Base-by-base conservation (phyloP, 306 rosid genomes). In the Quercus berberidifolia region DNA sequence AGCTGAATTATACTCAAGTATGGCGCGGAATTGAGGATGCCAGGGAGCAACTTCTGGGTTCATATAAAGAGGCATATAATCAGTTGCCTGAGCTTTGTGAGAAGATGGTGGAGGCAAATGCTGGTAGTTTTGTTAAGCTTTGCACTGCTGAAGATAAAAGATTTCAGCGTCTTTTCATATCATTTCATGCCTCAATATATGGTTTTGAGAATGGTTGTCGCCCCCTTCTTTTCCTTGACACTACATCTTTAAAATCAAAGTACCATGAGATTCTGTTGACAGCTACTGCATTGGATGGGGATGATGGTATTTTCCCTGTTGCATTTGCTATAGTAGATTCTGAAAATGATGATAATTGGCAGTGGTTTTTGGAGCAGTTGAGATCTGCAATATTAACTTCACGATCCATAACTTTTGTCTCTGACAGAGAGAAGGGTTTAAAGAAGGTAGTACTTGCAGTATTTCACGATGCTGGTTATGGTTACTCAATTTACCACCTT, bases 11-110 rank as follows among this genome's bases (percentile, higher is more conserved):
- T 57, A 80, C 88, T 12, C 90, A 89, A 76, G 88, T 86, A 19
- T 83, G 88, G 90, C 88, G 90, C 52, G 90, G 87, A 26, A 79
- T 86, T 69, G 88, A 77, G 75, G 88, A 89, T 62, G 88, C 90
- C 17, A 75, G 80, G 75, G 84, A 87, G 76, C 88, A 80, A 59
- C 84, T 89, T 76, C 80, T 84, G 58, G 90, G 88, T 73, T 86
- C 88, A 3, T 86, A 82, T 73, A 84, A 78, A 83, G 92, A 88
- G 55, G 85, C 92, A 51, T 88, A 86, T 74, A 78, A 73, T 65
- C 90, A 67, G 77, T 80, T 86, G 56, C 87, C 87, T 62, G 74
- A 76, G 78, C 70, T 88, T 69, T 86, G 88, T 33, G 82, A 86
- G 64, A 86, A 84, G 80, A 82, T 86, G 87, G n/a, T 81, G 35